Evolutionary conservation across 371 early-diverging fungal genomes (phyloP).

Genomic region (Apophysomyces sp.): DNA sequence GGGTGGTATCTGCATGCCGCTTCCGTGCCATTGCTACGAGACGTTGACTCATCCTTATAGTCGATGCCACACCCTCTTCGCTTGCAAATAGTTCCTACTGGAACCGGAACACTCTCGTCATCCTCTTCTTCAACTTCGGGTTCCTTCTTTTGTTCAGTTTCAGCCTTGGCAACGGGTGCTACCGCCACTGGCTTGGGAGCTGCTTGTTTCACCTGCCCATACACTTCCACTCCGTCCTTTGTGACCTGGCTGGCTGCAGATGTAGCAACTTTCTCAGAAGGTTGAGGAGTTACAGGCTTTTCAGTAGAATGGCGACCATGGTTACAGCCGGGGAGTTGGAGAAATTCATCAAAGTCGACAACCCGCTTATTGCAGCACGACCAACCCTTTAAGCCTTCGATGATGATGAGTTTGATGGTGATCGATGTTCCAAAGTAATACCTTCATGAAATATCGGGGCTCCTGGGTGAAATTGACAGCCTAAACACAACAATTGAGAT

Average conservation of each 20-base stretch:
- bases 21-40: conserved; percentile 55
- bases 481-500: conserved; percentile 12
- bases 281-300: conserved; percentile 38
- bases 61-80: conserved; percentile 77
- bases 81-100: conserved; percentile 80
- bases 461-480: conserved; percentile 79
- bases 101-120: conserved; percentile 65
- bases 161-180: conserved; percentile 4
- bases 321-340: conserved; percentile 80
- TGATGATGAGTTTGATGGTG: not conserved
- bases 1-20: conserved; percentile 82
- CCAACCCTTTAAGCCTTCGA: conserved; percentile 84
- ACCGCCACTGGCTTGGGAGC: conserved; percentile 1
- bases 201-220: conserved; percentile 15
- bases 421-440: not conserved
- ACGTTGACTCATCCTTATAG: conserved; percentile 65
- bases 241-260: conserved; percentile 23
- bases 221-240: conserved; percentile 44
- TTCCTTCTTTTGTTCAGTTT: conserved; percentile 15
- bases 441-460: conserved; percentile 93
- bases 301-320: conserved; percentile 65
- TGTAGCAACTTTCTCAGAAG: conserved; percentile 17
- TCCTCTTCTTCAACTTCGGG: conserved; percentile 71
- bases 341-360: conserved; percentile 88
- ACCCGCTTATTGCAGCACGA: conserved; percentile 93